These are phyloP conservation scores for Vitis rotundifolia DNA, from an alignment of 164 flowering plant species.

Conservation along the genomic window DNA sequence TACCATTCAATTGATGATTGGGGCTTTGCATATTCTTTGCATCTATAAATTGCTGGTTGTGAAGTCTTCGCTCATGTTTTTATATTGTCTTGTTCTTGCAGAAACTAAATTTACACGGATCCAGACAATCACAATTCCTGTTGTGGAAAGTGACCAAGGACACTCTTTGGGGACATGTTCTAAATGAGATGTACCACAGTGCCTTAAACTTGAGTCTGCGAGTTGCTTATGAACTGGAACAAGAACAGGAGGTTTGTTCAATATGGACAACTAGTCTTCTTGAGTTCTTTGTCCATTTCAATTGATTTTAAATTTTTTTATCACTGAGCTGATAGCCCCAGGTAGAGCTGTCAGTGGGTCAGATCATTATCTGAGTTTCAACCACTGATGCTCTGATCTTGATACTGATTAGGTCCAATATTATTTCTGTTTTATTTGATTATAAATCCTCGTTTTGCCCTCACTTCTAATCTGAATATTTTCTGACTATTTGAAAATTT, in stretches of 20 bases:
- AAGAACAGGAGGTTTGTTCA: conserved; percentile 63
- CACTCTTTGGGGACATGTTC: conserved; percentile 43
- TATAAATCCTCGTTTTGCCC: too few relatives aligned
- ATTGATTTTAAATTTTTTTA: too few relatives aligned
- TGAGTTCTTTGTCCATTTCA: neutral
- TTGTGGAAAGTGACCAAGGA: conserved; percentile 76
- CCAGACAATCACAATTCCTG: conserved; percentile 28
- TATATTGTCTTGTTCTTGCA: conserved; percentile 30
- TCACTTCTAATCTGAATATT: too few relatives aligned
- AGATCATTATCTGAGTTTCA: too few relatives aligned
- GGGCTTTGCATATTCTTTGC: neutral
- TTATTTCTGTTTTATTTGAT: too few relatives aligned
- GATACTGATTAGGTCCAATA: too few relatives aligned
- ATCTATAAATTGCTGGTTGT: neutral
- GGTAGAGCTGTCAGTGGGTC: too few relatives aligned
- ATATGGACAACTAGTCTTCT: neutral
- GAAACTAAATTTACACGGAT: conserved; percentile 40
- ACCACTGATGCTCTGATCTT: too few relatives aligned
- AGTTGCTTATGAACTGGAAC: conserved; percentile 52
- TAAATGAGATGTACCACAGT: conserved; percentile 92
- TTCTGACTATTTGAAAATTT: too few relatives aligned
- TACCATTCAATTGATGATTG: neutral
- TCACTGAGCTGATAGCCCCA: too few relatives aligned
- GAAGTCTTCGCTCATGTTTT: neutral
- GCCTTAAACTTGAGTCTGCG: conserved; percentile 72